Evolutionary conservation across 305 asterid genomes (phyloP).

Genomic region (Fraxinus greggii): DNA sequence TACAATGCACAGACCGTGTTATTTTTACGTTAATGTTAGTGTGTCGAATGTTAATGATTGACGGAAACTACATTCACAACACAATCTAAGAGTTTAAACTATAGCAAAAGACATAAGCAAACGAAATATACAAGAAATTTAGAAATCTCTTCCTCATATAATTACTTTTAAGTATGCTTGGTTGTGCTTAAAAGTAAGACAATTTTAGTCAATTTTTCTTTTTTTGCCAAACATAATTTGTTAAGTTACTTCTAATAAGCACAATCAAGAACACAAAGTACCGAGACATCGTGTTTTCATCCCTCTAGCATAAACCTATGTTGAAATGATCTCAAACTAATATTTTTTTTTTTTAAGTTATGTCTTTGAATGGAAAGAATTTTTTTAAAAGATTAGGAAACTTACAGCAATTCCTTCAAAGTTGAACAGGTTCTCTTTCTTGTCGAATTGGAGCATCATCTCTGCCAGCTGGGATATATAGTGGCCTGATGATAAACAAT

Average conservation of each 20-base stretch:
- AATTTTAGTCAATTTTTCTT: too few species aligned
- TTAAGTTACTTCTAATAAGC: background rate
- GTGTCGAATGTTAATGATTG: too few species aligned
- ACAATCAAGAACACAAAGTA: background rate
- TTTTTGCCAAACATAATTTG: background rate
- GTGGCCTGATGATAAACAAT: slow-evolving; percentile 41
- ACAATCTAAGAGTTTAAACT: too few species aligned
- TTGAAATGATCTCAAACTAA: background rate
- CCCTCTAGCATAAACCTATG: background rate
- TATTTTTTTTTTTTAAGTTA: too few species aligned
- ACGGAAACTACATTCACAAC: too few species aligned
- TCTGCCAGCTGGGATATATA: slow-evolving; percentile 76
- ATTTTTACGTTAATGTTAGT: too few species aligned
- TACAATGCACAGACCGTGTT: too few species aligned
- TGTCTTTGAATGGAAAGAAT: background rate
- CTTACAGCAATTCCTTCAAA: slow-evolving; percentile 74
- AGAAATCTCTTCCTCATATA: background rate
- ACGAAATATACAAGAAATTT: too few species aligned
- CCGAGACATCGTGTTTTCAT: background rate
- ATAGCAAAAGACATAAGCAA: too few species aligned
- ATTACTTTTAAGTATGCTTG: background rate
- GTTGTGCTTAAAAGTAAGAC: background rate
- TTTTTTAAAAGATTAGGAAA: slow-evolving; percentile 4
- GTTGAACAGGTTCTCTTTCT: slow-evolving; percentile 49
- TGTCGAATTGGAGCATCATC: slow-evolving; percentile 51